These are phyloP conservation scores for Silene conica DNA, from an alignment of 148 eudicot species.

Conservation along the genomic window DNA sequence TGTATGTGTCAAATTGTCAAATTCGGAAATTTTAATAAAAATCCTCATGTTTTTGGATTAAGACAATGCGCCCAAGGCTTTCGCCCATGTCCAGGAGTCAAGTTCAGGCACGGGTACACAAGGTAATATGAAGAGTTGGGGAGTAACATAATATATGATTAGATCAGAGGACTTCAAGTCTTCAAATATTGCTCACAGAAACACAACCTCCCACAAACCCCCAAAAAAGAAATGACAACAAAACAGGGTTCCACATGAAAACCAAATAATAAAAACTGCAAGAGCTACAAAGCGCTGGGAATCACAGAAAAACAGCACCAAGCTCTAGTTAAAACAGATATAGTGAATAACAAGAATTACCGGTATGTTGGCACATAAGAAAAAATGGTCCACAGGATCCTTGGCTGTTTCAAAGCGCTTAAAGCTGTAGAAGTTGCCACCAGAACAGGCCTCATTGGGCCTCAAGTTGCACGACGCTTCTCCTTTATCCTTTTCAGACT, in stretches of 20 bases:
- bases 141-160: background rate
- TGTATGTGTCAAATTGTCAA: background rate
- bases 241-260: no score
- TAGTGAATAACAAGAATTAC: slow-evolving; percentile 30
- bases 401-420: slow-evolving; percentile 84
- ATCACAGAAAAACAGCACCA: background rate
- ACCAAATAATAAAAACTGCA: no score
- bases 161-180: background rate
- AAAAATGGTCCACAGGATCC: slow-evolving; percentile 83
- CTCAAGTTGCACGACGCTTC: slow-evolving; percentile 38
- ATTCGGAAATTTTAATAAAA: background rate
- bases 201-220: no score
- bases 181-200: no score
- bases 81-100: no score
- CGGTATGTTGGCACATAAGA: slow-evolving; percentile 46
- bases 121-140: no score
- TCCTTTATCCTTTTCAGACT: slow-evolving; percentile 28
- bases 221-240: background rate
- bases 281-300: background rate
- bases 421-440: slow-evolving; percentile 41
- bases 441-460: slow-evolving; percentile 24
- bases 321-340: background rate
- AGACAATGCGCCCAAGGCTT: background rate
- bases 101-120: no score
- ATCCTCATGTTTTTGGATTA: background rate